A percentile compares a stretch with the other conserved stretches of the same genome.
Conservation (phyloP, 2,329 filamentous ascomycete genomes). For the Podosphaera fusca region DNA sequence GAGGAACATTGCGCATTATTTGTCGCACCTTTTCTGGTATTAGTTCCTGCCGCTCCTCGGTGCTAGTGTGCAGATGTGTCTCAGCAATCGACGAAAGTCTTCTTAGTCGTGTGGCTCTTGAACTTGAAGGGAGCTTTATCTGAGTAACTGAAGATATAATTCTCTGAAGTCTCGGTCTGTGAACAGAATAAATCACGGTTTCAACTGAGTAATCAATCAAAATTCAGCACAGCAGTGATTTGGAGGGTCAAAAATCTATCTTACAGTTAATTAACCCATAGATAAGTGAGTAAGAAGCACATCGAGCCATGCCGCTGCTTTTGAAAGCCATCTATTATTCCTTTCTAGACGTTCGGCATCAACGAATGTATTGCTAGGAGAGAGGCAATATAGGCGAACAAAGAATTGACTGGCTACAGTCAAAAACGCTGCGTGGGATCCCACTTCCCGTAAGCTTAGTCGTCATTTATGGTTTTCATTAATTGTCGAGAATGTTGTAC, state of each 20-base stretch:
- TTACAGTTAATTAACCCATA: neutral
- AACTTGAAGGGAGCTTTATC: neutral
- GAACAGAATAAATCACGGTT: neutral
- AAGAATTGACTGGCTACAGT: too few relatives aligned
- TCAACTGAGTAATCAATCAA: neutral
- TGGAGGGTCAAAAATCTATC: neutral
- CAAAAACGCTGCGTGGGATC: too few relatives aligned
- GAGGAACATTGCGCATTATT: constrained; percentile 13
- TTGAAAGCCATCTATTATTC: too few relatives aligned
- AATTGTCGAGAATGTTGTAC: too few relatives aligned
- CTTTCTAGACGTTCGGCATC: too few relatives aligned
- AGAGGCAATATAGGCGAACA: too few relatives aligned
- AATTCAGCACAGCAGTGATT: neutral
- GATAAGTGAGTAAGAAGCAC: neutral
- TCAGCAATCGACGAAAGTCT: neutral
- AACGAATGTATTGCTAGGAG: too few relatives aligned
- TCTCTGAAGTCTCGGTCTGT: neutral
- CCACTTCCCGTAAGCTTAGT: too few relatives aligned
- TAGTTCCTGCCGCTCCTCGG: neutral
- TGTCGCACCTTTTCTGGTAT: constrained; percentile 1
- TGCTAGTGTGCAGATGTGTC: neutral
- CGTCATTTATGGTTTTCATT: too few relatives aligned
- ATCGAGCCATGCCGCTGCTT: too few relatives aligned
- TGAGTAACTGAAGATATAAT: too few relatives aligned
- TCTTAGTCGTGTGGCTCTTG: neutral